Base-by-base conservation (phyloP, 306 rosid species). In the Ochetophila trinervis region DNA sequence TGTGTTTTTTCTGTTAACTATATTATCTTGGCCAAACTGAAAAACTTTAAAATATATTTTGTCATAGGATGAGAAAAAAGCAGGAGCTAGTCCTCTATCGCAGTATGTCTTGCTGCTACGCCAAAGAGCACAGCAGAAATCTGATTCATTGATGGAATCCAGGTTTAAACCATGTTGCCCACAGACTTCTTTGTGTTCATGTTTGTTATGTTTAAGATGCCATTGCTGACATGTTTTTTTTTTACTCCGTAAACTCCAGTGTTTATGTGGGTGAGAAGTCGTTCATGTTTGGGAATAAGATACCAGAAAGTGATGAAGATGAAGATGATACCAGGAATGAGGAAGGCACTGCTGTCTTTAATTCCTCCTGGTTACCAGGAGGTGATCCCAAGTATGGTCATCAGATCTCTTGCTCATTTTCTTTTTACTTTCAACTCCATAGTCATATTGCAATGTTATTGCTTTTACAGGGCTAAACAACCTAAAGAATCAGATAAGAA, bases 321-420 rank as follows among this genome's bases (percentile, higher is more conserved):
- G 20, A 16, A 1, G 54, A 11, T 47, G 51, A 50, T 18, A 65
- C 60, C 35, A 57, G 37, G 58, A 73, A 80, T n/a, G 85, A 75
- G 53, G 68, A 84, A 74, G 96, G 94, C 59, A 64, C 75, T 56
- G 69, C 83, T 18, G 83, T 74, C 68, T 90, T 93, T 79, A 79
- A 83, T 63, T 93, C 97, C 37, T 76, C 97, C 40, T 93, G 99
- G 99, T 75, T 93, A 66, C 97, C 99, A 0, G 96, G 99, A 83
- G 82, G 65, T 35, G 82, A 68, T 56, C 42, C 86, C 17, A 86
- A 78, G 96, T 93, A 84, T 57, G 81, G 32, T 24, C 18, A 30
- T 59, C 5, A 21, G 17, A 52, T 51, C 32, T 65, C 34, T 61
- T 47, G 74, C 80, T 65, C 37, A 48, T 58, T 63, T n/a, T 13